Conservation (phyloP, 2,329 filamentous ascomycete genomes). For the Beauveria brongniartii region DNA sequence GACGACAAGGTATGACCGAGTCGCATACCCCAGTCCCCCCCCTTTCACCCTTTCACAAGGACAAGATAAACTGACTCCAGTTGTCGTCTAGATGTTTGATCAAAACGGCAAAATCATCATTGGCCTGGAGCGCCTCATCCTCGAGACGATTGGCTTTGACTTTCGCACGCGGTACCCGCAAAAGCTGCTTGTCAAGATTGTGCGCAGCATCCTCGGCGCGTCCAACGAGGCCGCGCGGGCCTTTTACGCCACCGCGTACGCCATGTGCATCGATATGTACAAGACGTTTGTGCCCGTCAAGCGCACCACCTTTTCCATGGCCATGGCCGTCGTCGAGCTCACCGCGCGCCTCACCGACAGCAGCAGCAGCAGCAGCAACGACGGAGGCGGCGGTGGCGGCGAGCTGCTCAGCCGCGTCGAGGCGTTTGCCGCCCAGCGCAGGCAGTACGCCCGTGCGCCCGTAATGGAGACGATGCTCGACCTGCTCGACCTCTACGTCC, state of each 20-base stretch:
- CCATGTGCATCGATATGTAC: slow-evolving; percentile 81
- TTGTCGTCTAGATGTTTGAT: slow-evolving; percentile 64
- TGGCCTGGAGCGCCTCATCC: slow-evolving; percentile 82
- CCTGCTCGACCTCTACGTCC: slow-evolving; percentile 84
- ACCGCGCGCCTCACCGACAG: slow-evolving; percentile 58
- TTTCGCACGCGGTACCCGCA: slow-evolving; percentile 86
- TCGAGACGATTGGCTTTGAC: slow-evolving; percentile 89
- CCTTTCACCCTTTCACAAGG: neutral
- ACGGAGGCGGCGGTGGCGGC: neutral
- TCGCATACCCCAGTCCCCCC: neutral
- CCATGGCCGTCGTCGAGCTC: slow-evolving; percentile 73
- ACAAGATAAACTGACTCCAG: slow-evolving; percentile 1
- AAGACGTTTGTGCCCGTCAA: slow-evolving; percentile 90
- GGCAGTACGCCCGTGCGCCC: slow-evolving; percentile 37
- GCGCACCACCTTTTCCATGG: slow-evolving; percentile 78
- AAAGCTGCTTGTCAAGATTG: slow-evolving; percentile 73
- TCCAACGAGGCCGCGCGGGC: slow-evolving; percentile 37
- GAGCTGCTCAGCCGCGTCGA: slow-evolving; percentile 34
- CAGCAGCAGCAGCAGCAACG: slow-evolving; percentile 26
- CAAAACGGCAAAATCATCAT: slow-evolving; percentile 71
- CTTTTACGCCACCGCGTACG: slow-evolving; percentile 64
- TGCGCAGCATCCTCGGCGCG: slow-evolving; percentile 44
- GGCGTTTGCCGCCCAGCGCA: slow-evolving; percentile 41
- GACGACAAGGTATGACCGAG: slow-evolving; percentile 64
- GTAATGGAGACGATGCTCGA: slow-evolving; percentile 78